phyloP scores from a whole-genome alignment of 148 eudicot genomes.

The Camellia japonica region DNA sequence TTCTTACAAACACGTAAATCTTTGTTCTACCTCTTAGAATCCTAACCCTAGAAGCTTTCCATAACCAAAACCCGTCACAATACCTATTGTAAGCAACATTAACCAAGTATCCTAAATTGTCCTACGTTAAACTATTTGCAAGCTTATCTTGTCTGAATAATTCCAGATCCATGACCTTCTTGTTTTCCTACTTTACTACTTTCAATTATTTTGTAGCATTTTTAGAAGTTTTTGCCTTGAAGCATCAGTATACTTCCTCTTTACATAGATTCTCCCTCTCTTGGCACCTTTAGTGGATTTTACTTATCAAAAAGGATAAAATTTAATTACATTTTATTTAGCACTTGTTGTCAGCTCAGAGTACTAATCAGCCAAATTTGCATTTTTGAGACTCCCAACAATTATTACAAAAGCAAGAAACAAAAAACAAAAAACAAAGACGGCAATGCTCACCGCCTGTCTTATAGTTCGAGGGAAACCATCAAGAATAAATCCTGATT shows the following conservation, averaged over 20 bases:
- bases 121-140: background rate
- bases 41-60: too few relatives aligned
- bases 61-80: too few relatives aligned
- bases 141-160: background rate
- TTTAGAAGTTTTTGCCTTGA: background rate
- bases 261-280: background rate
- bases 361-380: background rate
- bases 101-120: too few relatives aligned
- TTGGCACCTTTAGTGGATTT: background rate
- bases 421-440: background rate
- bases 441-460: conserved; percentile 71
- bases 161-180: background rate
- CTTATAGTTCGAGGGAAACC: conserved; percentile 91
- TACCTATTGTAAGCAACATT: too few relatives aligned
- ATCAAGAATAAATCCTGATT: conserved; percentile 89
- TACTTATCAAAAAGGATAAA: background rate
- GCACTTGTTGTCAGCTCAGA: background rate
- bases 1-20: too few relatives aligned
- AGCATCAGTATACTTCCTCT: background rate
- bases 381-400: background rate
- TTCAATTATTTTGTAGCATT: background rate
- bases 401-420: background rate
- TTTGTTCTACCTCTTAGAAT: too few relatives aligned
- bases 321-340: background rate
- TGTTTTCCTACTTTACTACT: background rate